These are phyloP conservation scores for Albatrellus ellisii DNA, from an alignment of 768 basidiomycete genomes.

Conservation along the genomic window DNA sequence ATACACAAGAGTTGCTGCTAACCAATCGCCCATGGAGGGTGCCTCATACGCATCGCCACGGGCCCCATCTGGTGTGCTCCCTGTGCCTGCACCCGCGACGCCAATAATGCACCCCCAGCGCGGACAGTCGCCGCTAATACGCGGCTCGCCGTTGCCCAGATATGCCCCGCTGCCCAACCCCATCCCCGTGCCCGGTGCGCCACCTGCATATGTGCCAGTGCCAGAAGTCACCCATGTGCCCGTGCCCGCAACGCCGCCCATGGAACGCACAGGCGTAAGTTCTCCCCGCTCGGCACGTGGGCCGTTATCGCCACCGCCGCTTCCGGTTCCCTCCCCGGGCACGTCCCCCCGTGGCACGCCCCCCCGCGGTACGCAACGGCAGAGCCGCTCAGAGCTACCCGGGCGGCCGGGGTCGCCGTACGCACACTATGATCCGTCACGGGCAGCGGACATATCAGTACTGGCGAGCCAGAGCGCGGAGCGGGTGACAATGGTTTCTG, in stretches of 20 bases:
- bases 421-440: conserved; percentile 7
- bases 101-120: background rate
- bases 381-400: conserved; percentile 8
- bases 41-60: background rate
- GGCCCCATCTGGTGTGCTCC: background rate
- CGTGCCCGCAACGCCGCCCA: too few relatives aligned
- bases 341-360: too few relatives aligned
- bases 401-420: conserved; percentile 10
- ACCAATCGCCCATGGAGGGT: too few relatives aligned
- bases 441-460: conserved; percentile 9
- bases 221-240: too few relatives aligned
- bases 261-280: too few relatives aligned
- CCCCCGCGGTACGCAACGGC: background rate
- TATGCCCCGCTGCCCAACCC: conserved; percentile 2
- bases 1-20: too few relatives aligned
- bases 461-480: conserved; percentile 9
- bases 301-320: too few relatives aligned
- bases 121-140: background rate
- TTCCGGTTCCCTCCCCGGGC: too few relatives aligned
- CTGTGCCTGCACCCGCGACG: background rate
- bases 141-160: background rate
- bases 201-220: too few relatives aligned
- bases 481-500: background rate
- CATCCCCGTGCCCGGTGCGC: background rate
- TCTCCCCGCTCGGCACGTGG: too few relatives aligned